phyloP scores from a whole-genome alignment of 2,329 filamentous ascomycete species.

The Colletotrichum somersetense region DNA sequence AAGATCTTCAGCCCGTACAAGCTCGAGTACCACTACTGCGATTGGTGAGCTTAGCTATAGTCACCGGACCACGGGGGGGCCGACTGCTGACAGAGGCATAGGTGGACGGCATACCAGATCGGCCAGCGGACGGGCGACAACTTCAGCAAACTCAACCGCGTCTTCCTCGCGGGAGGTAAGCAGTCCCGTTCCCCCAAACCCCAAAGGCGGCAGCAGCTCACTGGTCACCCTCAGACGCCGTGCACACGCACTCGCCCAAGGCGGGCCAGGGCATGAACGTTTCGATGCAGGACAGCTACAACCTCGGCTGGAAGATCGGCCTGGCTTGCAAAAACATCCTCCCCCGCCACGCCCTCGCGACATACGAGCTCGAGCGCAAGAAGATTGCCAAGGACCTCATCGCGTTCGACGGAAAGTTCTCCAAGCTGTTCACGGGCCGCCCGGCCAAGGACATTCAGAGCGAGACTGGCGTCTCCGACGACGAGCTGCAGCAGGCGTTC shows the following conservation, averaged over 20 bases:
- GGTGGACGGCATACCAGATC: slow-evolving; percentile 75
- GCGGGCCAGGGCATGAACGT: slow-evolving; percentile 81
- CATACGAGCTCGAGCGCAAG: slow-evolving; percentile 66
- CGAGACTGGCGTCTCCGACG: slow-evolving; percentile 71
- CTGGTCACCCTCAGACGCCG: slow-evolving; percentile 61
- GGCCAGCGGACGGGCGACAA: slow-evolving; percentile 72
- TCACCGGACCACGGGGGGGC: too few relatives aligned
- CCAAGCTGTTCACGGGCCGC: slow-evolving; percentile 66
- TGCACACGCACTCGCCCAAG: slow-evolving; percentile 69
- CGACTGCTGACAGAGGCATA: background rate
- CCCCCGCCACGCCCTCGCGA: slow-evolving; percentile 58
- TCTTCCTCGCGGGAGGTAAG: slow-evolving; percentile 73
- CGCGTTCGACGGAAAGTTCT: slow-evolving; percentile 70
- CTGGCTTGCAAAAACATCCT: slow-evolving; percentile 59
- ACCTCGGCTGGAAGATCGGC: slow-evolving; percentile 70
- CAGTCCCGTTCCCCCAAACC: background rate
- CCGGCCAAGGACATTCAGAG: slow-evolving; percentile 71
- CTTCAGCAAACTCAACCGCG: slow-evolving; percentile 67
- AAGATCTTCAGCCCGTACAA: slow-evolving; percentile 75
- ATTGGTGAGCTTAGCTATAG: slow-evolving; percentile 59
- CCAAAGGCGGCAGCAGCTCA: background rate
- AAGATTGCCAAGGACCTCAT: slow-evolving; percentile 70
- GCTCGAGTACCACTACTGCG: slow-evolving; percentile 71
- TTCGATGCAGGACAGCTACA: slow-evolving; percentile 74
- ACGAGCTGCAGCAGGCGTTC: slow-evolving; percentile 72